Conservation (phyloP, 2,329 filamentous ascomycete species). For the Aspergillus sp. region DNA sequence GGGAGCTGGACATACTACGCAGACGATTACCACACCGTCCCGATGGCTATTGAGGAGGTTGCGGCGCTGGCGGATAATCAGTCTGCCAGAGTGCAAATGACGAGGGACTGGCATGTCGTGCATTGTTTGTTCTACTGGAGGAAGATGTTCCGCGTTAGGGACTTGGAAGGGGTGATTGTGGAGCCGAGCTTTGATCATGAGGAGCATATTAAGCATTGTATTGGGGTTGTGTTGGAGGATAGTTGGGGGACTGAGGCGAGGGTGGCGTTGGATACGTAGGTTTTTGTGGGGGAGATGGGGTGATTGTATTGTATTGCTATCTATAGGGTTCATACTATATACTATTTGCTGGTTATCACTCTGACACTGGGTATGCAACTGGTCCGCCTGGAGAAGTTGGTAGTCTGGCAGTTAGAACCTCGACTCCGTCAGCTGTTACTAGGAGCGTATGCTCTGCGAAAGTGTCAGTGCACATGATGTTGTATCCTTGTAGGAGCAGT, state of each 20-base stretch:
- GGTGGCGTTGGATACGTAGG: slow-evolving; percentile 2
- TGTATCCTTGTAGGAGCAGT: background rate
- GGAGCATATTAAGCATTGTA: slow-evolving; percentile 19
- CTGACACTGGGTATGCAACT: slow-evolving; percentile 53
- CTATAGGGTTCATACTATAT: background rate
- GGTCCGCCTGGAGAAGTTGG: slow-evolving; percentile 71
- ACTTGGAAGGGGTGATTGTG: background rate
- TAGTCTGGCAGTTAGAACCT: slow-evolving; percentile 70
- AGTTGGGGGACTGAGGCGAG: slow-evolving; percentile 11
- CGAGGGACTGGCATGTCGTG: slow-evolving; percentile 32
- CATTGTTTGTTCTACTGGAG: slow-evolving; percentile 41
- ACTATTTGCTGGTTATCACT: too few species aligned
- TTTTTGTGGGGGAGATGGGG: background rate
- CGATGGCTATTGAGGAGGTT: slow-evolving; percentile 6
- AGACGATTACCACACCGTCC: slow-evolving; percentile 26
- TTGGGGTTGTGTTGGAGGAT: slow-evolving; percentile 17
- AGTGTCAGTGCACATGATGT: slow-evolving; percentile 12
- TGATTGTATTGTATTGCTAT: background rate
- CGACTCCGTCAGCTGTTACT: slow-evolving; percentile 76
- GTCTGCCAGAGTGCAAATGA: background rate
- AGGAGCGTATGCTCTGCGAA: slow-evolving; percentile 69
- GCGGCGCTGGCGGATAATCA: background rate
- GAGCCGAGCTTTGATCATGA: slow-evolving; percentile 26
- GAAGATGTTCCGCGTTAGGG: slow-evolving; percentile 24
- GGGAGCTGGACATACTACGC: slow-evolving; percentile 38